phyloP scores from a whole-genome alignment of 2,329 filamentous ascomycete genomes.

The Xylaria hypoxylon region DNA sequence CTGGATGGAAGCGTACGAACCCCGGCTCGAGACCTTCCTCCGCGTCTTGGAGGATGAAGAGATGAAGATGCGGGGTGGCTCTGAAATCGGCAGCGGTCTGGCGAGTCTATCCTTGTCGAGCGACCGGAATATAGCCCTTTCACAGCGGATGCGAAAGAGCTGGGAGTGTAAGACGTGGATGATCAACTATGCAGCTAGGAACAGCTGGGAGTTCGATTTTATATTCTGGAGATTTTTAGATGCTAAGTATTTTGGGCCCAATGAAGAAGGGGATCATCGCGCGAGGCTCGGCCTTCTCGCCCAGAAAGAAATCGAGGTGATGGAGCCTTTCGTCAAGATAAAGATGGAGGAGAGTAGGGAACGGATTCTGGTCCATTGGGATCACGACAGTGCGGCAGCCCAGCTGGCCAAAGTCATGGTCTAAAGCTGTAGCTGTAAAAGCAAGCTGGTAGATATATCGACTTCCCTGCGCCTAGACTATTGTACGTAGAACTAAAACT shows the following conservation, averaged over 20 bases:
- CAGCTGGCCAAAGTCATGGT: constrained; percentile 21
- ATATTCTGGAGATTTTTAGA: no score
- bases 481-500: no score
- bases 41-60: constrained; percentile 43
- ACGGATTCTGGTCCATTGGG: constrained; percentile 14
- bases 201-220: constrained; percentile 54
- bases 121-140: constrained; percentile 20
- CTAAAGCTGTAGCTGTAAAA: no score
- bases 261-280: constrained; percentile 23
- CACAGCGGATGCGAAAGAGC: constrained; percentile 51
- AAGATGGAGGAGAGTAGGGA: constrained; percentile 17
- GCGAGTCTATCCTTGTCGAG: constrained; percentile 43
- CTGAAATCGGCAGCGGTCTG: constrained; percentile 18
- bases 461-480: no score
- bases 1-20: constrained; percentile 51
- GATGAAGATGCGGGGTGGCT: constrained; percentile 33
- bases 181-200: constrained; percentile 52
- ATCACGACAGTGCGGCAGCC: constrained; percentile 21
- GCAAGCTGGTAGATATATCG: no score
- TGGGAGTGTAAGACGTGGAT: constrained; percentile 52
- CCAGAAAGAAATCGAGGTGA: constrained; percentile 4
- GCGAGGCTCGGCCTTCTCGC: constrained; percentile 9
- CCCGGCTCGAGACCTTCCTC: constrained; percentile 39
- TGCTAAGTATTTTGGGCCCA: constrained; percentile 50
- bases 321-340: constrained; percentile 1